Evolutionary conservation across 2,329 filamentous ascomycete genomes (phyloP).

Genomic region (Xylaria sp.): DNA sequence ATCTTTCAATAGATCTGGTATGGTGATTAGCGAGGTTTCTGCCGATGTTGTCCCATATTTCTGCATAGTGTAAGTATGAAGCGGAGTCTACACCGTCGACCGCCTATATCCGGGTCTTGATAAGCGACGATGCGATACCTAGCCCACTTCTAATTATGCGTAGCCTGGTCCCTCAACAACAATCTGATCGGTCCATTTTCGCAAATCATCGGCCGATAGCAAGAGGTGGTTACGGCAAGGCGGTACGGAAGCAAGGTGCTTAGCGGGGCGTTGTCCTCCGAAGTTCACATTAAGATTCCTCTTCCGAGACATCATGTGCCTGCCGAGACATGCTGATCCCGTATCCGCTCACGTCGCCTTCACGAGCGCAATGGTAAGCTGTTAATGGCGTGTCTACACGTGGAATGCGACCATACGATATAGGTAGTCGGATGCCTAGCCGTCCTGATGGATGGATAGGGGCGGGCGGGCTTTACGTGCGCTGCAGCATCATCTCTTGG

Average conservation of each 20-base stretch:
- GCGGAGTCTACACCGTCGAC: constrained; percentile 5
- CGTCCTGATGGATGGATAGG: not conserved
- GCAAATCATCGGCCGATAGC: constrained; percentile 13
- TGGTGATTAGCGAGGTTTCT: not conserved
- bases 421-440: no score
- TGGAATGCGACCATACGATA: constrained; percentile 10
- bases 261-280: constrained; percentile 31
- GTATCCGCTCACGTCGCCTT: constrained; percentile 4
- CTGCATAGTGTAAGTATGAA: constrained; percentile 2
- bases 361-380: constrained; percentile 15
- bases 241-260: constrained; percentile 21
- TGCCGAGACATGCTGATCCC: constrained; percentile 3
- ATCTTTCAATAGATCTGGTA: not conserved
- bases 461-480: constrained; percentile 19
- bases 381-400: constrained; percentile 15
- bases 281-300: constrained; percentile 21
- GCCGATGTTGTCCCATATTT: constrained; percentile 7
- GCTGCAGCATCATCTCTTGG: constrained; percentile 22
- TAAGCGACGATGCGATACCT: constrained; percentile 19
- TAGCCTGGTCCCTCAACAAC: not conserved
- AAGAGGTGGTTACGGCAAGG: constrained; percentile 22
- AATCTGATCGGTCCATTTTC: constrained; percentile 22
- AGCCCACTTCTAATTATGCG: constrained; percentile 5
- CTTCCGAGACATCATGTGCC: constrained; percentile 11
- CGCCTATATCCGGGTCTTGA: constrained; percentile 10